Evolutionary conservation across 108 stramenopile species (phyloP).

Genomic region (Fistulifera solaris): DNA sequence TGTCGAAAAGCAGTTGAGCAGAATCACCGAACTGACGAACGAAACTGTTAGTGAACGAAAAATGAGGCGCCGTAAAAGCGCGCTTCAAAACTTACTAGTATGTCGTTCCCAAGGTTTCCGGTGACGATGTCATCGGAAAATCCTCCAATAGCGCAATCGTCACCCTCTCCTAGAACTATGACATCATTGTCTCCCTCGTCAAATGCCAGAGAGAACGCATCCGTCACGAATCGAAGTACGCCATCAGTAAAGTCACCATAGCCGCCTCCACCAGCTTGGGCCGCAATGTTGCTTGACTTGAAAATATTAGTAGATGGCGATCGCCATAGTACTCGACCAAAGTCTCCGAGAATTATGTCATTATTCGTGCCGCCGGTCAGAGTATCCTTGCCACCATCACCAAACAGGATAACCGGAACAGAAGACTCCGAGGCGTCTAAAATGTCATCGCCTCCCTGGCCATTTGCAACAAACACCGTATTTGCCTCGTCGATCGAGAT

Average conservation of each 20-base stretch:
- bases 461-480: conserved; percentile 25
- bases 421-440: conserved; percentile 21
- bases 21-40: conserved; percentile 9
- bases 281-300: conserved; percentile 7
- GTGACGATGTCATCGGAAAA: conserved; percentile 7
- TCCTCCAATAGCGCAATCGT: conserved; percentile 20
- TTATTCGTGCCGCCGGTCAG: conserved; percentile 14
- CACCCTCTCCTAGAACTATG: background rate
- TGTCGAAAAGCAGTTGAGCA: background rate
- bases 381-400: conserved; percentile 26
- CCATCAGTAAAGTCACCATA: conserved; percentile 33
- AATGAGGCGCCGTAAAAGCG: too few species aligned
- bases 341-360: conserved; percentile 28
- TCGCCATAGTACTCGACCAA: conserved; percentile 25
- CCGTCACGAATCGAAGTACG: conserved; percentile 9
- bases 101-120: conserved; percentile 14
- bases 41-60: background rate
- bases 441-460: conserved; percentile 20
- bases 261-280: conserved; percentile 25
- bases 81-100: conserved; percentile 12
- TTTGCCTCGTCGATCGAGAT: conserved; percentile 12
- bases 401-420: conserved; percentile 26
- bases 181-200: conserved; percentile 5
- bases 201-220: background rate
- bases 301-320: too few species aligned